A percentile compares a stretch with the other conserved stretches of the same genome.
These are phyloP conservation scores for Pestalotiopsis sp. DNA, from an alignment of 2,329 filamentous ascomycete genomes.

Conservation along the genomic window DNA sequence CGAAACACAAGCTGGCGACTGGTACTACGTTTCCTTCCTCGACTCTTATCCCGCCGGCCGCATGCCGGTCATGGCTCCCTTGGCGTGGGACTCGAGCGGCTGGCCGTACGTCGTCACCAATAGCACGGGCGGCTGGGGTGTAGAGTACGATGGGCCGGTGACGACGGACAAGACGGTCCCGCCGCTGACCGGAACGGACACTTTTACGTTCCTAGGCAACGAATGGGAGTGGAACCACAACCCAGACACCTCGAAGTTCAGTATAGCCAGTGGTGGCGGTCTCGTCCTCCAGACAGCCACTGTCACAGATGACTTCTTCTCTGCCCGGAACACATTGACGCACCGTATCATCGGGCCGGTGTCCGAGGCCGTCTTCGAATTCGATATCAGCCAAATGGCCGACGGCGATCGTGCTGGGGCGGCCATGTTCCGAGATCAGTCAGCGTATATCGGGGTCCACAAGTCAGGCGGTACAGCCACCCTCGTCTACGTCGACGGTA, in stretches of 20 bases:
- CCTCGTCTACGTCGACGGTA: constrained; percentile 36
- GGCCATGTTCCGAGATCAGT: constrained; percentile 52
- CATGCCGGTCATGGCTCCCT: constrained; percentile 57
- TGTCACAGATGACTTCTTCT: constrained; percentile 51
- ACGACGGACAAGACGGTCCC: constrained; percentile 30
- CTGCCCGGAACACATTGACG: constrained; percentile 47
- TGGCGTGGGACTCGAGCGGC: constrained; percentile 51
- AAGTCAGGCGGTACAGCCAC: constrained; percentile 29
- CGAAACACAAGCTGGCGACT: constrained; percentile 49
- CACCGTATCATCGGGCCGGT: constrained; percentile 46
- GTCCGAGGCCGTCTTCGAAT: constrained; percentile 47
- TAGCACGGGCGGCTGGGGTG: constrained; percentile 46
- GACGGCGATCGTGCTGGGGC: constrained; percentile 54
- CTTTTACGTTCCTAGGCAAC: constrained; percentile 42
- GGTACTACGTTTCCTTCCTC: constrained; percentile 60
- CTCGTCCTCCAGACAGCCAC: constrained; percentile 49
- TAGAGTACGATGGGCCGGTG: constrained; percentile 33
- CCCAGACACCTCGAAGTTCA: constrained; percentile 49
- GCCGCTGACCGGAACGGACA: constrained; percentile 40
- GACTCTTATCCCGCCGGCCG: constrained; percentile 57
- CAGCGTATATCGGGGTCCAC: constrained; percentile 53
- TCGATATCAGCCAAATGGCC: constrained; percentile 48
- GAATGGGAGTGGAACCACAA: constrained; percentile 65
- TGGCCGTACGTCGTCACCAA: constrained; percentile 46
- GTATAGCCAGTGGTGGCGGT: constrained; percentile 36